A percentile compares a stretch with the other conserved stretches of the same genome.
Evolutionary conservation across 306 rosid species (phyloP).

Genomic region (Rosa persica): DNA sequence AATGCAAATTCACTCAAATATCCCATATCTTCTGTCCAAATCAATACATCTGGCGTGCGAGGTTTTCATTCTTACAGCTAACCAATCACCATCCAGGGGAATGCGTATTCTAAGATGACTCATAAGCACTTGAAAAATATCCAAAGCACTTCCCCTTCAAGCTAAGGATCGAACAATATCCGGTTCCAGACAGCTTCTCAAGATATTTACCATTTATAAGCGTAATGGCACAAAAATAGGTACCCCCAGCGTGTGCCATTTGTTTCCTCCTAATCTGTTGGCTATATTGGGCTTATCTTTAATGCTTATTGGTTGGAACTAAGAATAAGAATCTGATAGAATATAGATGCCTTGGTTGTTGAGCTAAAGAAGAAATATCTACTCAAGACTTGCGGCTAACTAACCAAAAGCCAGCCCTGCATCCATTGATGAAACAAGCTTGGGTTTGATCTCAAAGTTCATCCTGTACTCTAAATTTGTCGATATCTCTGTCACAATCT

Average conservation of each 20-base stretch:
- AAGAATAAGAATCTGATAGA: not conserved
- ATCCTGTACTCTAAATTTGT: not conserved
- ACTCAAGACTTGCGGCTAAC: not conserved
- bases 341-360: not conserved
- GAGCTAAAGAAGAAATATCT: not conserved
- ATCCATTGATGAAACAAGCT: not conserved
- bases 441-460: not conserved
- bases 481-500: not conserved
- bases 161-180: not conserved
- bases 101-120: not conserved
- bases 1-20: not conserved
- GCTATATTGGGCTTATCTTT: not conserved
- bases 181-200: conserved; percentile 1
- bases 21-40: not conserved
- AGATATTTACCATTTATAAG: not conserved
- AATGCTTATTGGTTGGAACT: not conserved
- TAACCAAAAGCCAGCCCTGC: not conserved
- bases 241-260: conserved; percentile 34
- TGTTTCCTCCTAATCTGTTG: conserved; percentile 9
- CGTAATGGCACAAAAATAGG: not conserved
- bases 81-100: not conserved
- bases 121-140: not conserved
- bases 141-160: conserved; percentile 3
- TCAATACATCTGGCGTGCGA: conserved; percentile 3
- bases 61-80: conserved; percentile 6